phyloP scores from a whole-genome alignment of 495 filamentous ascomycete species.

The Penicillium antarcticum region DNA sequence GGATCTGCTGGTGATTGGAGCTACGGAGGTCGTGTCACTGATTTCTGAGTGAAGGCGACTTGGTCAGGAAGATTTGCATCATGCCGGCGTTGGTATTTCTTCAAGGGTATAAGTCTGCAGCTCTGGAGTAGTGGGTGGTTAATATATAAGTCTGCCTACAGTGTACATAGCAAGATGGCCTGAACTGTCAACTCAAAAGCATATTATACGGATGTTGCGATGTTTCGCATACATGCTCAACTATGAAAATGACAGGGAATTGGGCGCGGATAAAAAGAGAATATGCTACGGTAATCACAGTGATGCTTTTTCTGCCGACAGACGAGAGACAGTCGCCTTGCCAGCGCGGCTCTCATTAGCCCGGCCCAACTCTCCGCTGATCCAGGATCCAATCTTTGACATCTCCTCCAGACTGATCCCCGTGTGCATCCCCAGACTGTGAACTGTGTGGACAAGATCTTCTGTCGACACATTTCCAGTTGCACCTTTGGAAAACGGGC shows the following conservation, averaged over 20 bases:
- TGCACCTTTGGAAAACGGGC: slow-evolving; percentile 88
- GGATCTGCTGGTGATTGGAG: slow-evolving; percentile 83
- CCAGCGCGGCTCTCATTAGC: slow-evolving; percentile 73
- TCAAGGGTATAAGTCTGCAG: background rate
- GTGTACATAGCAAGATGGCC: background rate
- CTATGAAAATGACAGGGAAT: background rate
- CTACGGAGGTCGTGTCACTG: slow-evolving; percentile 92
- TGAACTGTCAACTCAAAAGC: background rate
- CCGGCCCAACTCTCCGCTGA: slow-evolving; percentile 75
- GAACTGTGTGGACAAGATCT: slow-evolving; percentile 85
- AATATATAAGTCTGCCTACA: background rate
- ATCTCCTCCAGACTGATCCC: slow-evolving; percentile 83
- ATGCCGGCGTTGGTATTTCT: slow-evolving; percentile 19
- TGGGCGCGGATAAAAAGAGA: background rate
- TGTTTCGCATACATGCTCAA: background rate
- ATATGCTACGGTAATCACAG: background rate
- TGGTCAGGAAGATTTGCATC: slow-evolving; percentile 9
- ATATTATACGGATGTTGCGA: background rate
- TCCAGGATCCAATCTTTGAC: slow-evolving; percentile 83
- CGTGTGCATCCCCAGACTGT: slow-evolving; percentile 82
- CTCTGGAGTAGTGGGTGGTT: background rate
- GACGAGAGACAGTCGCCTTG: slow-evolving; percentile 64
- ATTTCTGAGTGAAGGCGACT: slow-evolving; percentile 58
- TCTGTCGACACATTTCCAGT: slow-evolving; percentile 96
- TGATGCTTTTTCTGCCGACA: slow-evolving; percentile 26